A percentile compares a stretch with the other conserved stretches of the same genome.
Conservation (phyloP, 208 protist genomes). For the Trypanosoma vivax region DNA sequence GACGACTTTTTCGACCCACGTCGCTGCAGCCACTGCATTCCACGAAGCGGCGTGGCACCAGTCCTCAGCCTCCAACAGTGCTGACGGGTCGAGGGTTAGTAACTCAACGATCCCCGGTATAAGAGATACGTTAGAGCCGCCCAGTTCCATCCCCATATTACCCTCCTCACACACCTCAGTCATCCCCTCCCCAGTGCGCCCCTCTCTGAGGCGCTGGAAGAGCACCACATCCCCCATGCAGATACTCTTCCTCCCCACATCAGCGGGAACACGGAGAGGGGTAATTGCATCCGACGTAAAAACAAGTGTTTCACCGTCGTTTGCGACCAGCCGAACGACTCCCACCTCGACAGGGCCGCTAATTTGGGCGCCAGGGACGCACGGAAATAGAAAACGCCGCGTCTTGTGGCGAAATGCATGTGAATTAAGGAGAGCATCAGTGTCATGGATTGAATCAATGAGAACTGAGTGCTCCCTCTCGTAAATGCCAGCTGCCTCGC, state of each 20-base stretch:
- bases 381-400: conserved; percentile 4
- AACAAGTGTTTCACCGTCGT: conserved; percentile 51
- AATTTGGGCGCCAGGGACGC: background rate
- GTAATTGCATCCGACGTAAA: conserved; percentile 23
- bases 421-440: conserved; percentile 10
- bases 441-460: background rate
- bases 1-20: conserved; percentile 44
- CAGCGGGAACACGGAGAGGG: conserved; percentile 6
- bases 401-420: conserved; percentile 8
- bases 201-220: conserved; percentile 19
- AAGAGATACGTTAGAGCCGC: background rate
- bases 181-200: too few relatives aligned
- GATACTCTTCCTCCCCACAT: conserved; percentile 19
- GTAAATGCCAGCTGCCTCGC: conserved; percentile 3
- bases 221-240: conserved; percentile 55
- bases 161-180: background rate
- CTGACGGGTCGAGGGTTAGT: conserved; percentile 38
- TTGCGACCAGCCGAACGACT: conserved; percentile 62
- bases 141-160: background rate
- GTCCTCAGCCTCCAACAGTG: conserved; percentile 48
- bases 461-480: background rate
- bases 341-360: conserved; percentile 30
- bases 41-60: conserved; percentile 56
- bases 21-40: conserved; percentile 32
- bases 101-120: conserved; percentile 33